Evolutionary conservation across 495 filamentous ascomycete species (phyloP).

Genomic region (Trichoderma orchidacearum): DNA sequence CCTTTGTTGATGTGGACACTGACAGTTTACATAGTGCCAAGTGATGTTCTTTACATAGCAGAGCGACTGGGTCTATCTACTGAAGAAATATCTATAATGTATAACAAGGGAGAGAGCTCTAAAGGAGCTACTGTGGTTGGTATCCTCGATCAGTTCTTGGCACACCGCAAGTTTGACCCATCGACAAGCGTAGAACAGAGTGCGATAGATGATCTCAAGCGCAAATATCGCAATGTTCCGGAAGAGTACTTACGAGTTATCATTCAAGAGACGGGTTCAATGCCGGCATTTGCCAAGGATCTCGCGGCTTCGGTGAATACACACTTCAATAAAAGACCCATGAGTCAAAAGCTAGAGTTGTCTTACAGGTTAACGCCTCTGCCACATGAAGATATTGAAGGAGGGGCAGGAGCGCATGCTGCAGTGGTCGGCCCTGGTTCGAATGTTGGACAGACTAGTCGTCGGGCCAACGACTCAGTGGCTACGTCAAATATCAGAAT

Average conservation of each 20-base stretch:
- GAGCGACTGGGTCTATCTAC: slow-evolving; percentile 6
- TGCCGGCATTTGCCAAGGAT: not conserved
- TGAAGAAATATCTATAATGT: slow-evolving; percentile 12
- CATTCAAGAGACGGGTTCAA: not conserved
- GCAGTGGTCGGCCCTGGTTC: too few relatives aligned
- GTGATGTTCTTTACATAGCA: slow-evolving; percentile 12
- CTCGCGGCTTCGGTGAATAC: not conserved
- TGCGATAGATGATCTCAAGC: not conserved
- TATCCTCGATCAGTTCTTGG: slow-evolving; percentile 13
- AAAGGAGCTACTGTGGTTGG: slow-evolving; percentile 11
- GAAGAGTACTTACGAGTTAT: not conserved
- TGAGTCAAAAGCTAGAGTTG: not conserved
- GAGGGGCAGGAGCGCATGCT: not conserved
- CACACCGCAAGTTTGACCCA: not conserved
- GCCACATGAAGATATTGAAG: slow-evolving; percentile 1
- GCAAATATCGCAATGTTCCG: not conserved
- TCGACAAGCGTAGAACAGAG: not conserved
- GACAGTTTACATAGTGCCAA: slow-evolving; percentile 1
- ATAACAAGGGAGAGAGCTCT: slow-evolving; percentile 8
- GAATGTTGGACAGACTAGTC: not conserved
- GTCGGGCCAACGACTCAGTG: not conserved
- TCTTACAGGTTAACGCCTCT: not conserved
- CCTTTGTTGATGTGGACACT: not conserved
- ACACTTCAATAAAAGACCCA: not conserved
- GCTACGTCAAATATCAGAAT: not conserved